These are phyloP conservation scores for Rhododendron mucronatum DNA, from an alignment of 148 eudicot species.

Conservation along the genomic window DNA sequence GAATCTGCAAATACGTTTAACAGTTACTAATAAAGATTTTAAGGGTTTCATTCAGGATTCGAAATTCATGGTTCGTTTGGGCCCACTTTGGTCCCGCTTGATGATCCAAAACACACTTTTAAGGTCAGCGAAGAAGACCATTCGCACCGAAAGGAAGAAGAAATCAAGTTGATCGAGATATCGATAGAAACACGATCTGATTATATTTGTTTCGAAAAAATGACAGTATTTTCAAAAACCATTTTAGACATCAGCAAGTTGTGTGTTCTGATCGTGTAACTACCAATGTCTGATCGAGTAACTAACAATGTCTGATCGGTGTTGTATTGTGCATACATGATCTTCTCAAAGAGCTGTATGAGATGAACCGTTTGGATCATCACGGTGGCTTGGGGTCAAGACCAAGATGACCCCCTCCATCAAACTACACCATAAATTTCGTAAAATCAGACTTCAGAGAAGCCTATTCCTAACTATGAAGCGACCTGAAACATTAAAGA, in stretches of 20 bases:
- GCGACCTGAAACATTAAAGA: conserved; percentile 24
- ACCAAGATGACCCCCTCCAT: neutral
- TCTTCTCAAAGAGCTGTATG: neutral
- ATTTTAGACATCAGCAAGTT: neutral
- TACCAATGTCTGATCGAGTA: neutral
- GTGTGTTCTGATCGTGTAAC: neutral
- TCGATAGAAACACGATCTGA: neutral
- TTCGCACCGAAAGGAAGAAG: neutral
- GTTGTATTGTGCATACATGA: neutral
- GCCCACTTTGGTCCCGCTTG: neutral
- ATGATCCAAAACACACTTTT: neutral
- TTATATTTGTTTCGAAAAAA: neutral
- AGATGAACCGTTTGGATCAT: neutral
- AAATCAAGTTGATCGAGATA: neutral
- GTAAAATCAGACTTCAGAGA: conserved; percentile 41
- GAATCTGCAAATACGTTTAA: conserved; percentile 26
- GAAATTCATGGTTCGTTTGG: neutral
- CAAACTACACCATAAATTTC: neutral
- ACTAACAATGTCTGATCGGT: neutral
- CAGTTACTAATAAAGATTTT: neutral
- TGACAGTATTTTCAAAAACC: neutral
- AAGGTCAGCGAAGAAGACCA: neutral
- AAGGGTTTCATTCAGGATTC: neutral
- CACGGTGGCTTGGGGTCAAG: neutral
- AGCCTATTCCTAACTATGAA: conserved; percentile 45